Conservation (phyloP, 1,139 yeast species). For the Debaryomycetaceae sp. region DNA sequence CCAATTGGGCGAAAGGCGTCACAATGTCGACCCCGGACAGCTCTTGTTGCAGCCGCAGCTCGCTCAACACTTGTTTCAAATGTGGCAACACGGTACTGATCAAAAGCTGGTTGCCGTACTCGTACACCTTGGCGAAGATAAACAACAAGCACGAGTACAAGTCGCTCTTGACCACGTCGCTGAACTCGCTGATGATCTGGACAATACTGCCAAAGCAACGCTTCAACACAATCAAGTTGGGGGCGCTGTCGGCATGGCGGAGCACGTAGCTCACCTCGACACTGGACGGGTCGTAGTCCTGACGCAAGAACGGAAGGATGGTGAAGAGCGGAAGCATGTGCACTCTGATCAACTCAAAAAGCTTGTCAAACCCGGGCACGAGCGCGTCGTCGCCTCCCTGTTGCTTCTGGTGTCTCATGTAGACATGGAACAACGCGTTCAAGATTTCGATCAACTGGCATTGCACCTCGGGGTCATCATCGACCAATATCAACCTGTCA, state of each 20-base stretch:
- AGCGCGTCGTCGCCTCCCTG: slow-evolving; percentile 26
- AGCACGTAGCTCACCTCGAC: slow-evolving; percentile 27
- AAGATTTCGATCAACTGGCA: slow-evolving; percentile 54
- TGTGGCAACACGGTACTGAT: slow-evolving; percentile 54
- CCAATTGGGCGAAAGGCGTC: slow-evolving; percentile 33
- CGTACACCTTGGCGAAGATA: slow-evolving; percentile 57
- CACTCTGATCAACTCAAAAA: slow-evolving; percentile 77
- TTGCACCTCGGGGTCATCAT: slow-evolving; percentile 47
- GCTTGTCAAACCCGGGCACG: slow-evolving; percentile 57
- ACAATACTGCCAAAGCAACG: slow-evolving; percentile 54
- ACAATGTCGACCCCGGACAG: slow-evolving; percentile 25
- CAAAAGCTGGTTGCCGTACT: slow-evolving; percentile 41
- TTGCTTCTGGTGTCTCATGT: slow-evolving; percentile 22
- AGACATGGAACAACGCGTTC: slow-evolving; percentile 36
- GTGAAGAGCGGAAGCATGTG: slow-evolving; percentile 60
- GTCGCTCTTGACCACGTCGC: slow-evolving; percentile 64
- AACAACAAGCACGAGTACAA: slow-evolving; percentile 65
- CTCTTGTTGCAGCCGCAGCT: slow-evolving; percentile 17
- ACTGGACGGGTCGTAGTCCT: slow-evolving; percentile 34
- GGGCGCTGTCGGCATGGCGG: slow-evolving; percentile 30
- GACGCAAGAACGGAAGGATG: slow-evolving; percentile 57
- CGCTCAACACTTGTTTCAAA: slow-evolving; percentile 45
- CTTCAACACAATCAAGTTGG: slow-evolving; percentile 41
- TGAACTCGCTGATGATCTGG: slow-evolving; percentile 59
- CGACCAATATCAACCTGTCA: slow-evolving; percentile 67